Evolutionary conservation across 352 stramenopile genomes (phyloP).

Genomic region (Globisporangium echinulatum): DNA sequence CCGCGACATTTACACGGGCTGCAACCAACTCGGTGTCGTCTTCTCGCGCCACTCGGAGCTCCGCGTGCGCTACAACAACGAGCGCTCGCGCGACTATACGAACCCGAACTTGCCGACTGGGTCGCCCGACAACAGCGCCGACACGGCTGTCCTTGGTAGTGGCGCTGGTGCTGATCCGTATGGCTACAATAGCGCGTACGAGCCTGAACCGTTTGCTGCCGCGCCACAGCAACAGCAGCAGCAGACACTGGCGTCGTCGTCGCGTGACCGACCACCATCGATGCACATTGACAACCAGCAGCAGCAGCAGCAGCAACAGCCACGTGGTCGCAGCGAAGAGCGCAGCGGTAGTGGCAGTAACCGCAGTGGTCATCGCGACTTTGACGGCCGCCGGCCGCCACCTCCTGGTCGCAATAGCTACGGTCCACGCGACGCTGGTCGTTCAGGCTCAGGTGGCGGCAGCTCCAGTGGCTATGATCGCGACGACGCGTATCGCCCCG

Average conservation of each 20-base stretch:
- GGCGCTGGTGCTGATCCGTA: neutral
- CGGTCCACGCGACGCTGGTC: constrained; percentile 1
- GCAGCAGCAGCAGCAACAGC: neutral
- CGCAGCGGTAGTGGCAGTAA: neutral
- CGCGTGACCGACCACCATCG: too few relatives aligned
- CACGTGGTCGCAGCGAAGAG: neutral
- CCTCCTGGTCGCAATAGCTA: constrained; percentile 1
- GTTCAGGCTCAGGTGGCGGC: neutral
- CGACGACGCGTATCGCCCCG: constrained; percentile 13
- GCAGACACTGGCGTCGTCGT: neutral
- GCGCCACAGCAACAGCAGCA: neutral
- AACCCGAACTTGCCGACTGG: constrained; percentile 63
- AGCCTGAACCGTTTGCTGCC: too few relatives aligned
- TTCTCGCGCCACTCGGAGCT: constrained; percentile 70
- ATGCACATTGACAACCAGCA: neutral
- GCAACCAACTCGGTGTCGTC: constrained; percentile 75
- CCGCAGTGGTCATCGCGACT: neutral
- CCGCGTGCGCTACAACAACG: constrained; percentile 71
- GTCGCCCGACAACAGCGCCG: constrained; percentile 5
- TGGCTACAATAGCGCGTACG: neutral
- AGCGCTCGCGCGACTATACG: constrained; percentile 64
- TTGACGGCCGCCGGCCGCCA: neutral
- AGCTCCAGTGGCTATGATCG: constrained; percentile 5
- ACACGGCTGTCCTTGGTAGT: neutral
- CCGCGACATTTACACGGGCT: constrained; percentile 83